Conservation (phyloP, 495 filamentous ascomycete species). For the Ascodesmis nigricans region DNA sequence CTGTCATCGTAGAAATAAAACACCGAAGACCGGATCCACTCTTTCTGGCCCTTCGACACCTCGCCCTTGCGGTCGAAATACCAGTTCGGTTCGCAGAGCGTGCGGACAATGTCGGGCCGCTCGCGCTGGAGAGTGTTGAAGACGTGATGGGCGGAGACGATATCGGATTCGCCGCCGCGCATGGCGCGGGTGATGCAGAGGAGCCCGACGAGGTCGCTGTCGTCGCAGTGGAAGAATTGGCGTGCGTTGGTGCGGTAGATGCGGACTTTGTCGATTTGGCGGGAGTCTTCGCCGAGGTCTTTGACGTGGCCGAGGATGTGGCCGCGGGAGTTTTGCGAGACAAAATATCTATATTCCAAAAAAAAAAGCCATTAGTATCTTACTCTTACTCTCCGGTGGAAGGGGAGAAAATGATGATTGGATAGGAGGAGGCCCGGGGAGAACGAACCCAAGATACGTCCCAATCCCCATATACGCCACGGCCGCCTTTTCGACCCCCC, state of each 20-base stretch:
- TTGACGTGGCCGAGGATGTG: constrained; percentile 84
- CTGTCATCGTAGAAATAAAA: constrained; percentile 45
- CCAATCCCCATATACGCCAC: constrained; percentile 79
- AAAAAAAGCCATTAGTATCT: no score
- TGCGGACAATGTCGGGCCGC: constrained; percentile 56
- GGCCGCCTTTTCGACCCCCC: constrained; percentile 61
- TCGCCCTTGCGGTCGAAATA: constrained; percentile 93
- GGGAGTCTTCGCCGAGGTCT: constrained; percentile 64
- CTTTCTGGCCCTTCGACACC: constrained; percentile 46
- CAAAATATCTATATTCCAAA: constrained; percentile 44
- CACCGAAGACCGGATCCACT: constrained; percentile 50
- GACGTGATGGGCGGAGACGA: constrained; percentile 57
- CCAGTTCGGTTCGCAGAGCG: constrained; percentile 58
- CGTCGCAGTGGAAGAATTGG: constrained; percentile 66
- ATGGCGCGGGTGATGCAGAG: constrained; percentile 60
- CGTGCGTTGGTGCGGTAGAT: constrained; percentile 76
- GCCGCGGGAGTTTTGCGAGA: constrained; percentile 67
- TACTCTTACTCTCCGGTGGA: no score
- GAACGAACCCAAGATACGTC: constrained; percentile 44
- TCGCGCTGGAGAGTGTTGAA: constrained; percentile 58
- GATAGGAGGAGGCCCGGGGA: background rate
- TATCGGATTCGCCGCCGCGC: constrained; percentile 68
- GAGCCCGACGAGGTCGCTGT: constrained; percentile 63
- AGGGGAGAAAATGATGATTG: no score
- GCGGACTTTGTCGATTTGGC: constrained; percentile 57